Base-by-base conservation (phyloP, 345 rosid genomes). In the Clarkia xantiana region DNA sequence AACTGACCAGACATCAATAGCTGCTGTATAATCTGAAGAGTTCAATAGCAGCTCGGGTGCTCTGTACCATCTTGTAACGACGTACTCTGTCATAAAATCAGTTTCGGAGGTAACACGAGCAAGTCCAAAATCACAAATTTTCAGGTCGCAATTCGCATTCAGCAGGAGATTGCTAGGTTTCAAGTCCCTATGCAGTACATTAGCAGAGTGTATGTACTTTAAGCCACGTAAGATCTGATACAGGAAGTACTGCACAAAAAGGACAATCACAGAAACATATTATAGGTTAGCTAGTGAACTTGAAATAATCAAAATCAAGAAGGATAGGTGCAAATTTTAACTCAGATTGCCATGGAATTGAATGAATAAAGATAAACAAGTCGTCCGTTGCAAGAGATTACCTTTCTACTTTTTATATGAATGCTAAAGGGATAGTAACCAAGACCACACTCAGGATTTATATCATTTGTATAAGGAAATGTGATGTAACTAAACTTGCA, bases 1-100 rank as follows among this genome's bases (percentile, higher is more conserved):
- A 34, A 87, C 99, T 45, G 97, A 87, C 99, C 99, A 93, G 14
- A 93, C 86, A 77, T 93, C 99, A 52, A 93, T 93, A 12, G 97
- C 91, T 42, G 84, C 69, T 13, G 91, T 86, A 51, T 86, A 90
- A 57, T 76, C 80, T 55, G 79, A 75, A 23, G 94, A 83, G 70
- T 78, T 76, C 54, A 90, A 59, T 46, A 90, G 52, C 62, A 90
- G 77, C 67, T 90, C 97, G 2, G 97, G 97, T 42, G 99, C 86
- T 9, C 99, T 84, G 59, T 93, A 93, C 99, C 99, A 93, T 61
- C 99, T 84, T 14, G 95, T 93, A 61, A 93, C 94, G 46, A 93
- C 96, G 61, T 86, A 81, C 47, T 83, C 84, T 20, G 86, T 86
- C 94, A 81, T 90, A 54, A 72, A 62, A 77, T 93, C 97, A 44